Evolutionary conservation across 1,284 basidiomycete genomes (phyloP).

Genomic region (Trichosporon asahii): DNA sequence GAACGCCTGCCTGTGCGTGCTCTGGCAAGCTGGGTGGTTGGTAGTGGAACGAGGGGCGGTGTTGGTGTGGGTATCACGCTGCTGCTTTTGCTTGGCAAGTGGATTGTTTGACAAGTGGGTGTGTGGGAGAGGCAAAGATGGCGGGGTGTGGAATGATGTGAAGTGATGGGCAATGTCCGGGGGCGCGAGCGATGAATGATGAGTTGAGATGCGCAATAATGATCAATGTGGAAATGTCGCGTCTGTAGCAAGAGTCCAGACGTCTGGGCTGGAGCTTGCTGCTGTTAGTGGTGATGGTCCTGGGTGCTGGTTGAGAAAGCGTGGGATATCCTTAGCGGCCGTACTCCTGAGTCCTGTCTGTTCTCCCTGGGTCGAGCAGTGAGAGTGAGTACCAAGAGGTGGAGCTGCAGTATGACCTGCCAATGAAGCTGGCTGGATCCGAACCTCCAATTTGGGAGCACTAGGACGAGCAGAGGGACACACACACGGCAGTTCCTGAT

Average conservation of each 20-base stretch:
- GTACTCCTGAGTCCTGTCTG: no score
- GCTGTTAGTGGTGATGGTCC: background rate
- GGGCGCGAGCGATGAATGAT: background rate
- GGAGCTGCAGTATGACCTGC: background rate
- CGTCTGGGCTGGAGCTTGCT: background rate
- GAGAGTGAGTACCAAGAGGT: background rate
- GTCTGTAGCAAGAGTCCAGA: background rate
- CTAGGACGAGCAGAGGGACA: background rate
- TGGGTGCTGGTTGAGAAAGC: background rate
- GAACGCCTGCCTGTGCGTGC: background rate
- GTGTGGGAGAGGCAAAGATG: background rate
- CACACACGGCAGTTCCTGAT: background rate
- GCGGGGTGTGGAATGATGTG: background rate
- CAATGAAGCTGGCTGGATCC: background rate
- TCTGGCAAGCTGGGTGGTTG: background rate
- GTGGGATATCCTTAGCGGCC: background rate
- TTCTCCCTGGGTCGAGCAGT: background rate
- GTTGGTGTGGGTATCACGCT: background rate
- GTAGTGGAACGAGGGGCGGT: background rate
- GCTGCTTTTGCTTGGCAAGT: background rate
- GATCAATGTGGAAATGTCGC: background rate
- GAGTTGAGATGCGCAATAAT: background rate
- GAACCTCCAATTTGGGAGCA: constrained; percentile 1
- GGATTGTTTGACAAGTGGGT: background rate
- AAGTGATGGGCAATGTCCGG: background rate